phyloP scores from a whole-genome alignment of 2,329 filamentous ascomycete genomes.

The Epicoccum sorghinum region DNA sequence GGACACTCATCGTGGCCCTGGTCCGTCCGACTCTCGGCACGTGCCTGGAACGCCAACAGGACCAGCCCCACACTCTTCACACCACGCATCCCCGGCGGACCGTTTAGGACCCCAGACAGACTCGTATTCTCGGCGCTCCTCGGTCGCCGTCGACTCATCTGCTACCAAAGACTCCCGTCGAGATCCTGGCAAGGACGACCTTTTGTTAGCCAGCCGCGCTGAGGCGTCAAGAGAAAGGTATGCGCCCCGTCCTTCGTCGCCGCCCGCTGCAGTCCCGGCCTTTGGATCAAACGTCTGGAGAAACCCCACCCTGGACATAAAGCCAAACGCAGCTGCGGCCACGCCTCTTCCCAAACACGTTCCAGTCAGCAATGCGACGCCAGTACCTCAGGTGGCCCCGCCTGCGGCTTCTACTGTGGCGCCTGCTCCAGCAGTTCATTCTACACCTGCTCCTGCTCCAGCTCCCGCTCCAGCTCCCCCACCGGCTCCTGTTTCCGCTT shows the following conservation, averaged over 20 bases:
- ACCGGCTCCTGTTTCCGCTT: constrained; percentile 33
- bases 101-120: constrained; percentile 39
- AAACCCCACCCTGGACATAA: constrained; percentile 46
- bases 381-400: background rate
- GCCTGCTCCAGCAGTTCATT: background rate
- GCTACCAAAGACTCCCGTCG: constrained; percentile 43
- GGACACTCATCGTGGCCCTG: constrained; percentile 41
- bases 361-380: constrained; percentile 25
- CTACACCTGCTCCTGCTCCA: constrained; percentile 23
- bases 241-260: constrained; percentile 56
- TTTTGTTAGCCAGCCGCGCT: constrained; percentile 52
- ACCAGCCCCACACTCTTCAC: constrained; percentile 39
- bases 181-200: constrained; percentile 53
- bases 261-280: constrained; percentile 62
- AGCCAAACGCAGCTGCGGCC: constrained; percentile 28
- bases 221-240: constrained; percentile 56
- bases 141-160: constrained; percentile 42
- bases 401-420: constrained; percentile 31
- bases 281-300: constrained; percentile 57
- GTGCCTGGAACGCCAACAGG: constrained; percentile 43
- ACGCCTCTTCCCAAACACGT: constrained; percentile 38
- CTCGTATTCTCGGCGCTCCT: constrained; percentile 45
- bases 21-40: constrained; percentile 38
- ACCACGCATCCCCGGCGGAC: constrained; percentile 42
- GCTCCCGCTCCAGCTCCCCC: constrained; percentile 30